Base-by-base conservation (phyloP, 1,139 yeast genomes). In the Yamadazyma spencermartinsiae region DNA sequence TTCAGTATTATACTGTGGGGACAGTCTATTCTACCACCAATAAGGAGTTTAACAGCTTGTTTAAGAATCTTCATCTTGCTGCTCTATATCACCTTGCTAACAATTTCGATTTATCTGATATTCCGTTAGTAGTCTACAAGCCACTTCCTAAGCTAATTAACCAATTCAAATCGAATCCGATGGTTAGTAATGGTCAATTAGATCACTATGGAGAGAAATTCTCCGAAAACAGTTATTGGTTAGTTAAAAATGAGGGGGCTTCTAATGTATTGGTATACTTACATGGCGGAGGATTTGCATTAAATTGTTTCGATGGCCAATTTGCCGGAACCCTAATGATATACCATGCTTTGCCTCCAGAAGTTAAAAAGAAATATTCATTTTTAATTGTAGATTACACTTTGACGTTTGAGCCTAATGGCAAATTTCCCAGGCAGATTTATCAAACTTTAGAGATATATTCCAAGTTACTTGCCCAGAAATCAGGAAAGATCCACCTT, bases 201-300 rank as follows among this genome's bases (percentile, higher is more conserved):
- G 41, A 27, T 7, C 33, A 43, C n/a, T 66, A 53, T 41, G 72
- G 71, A 2, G 51, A 51, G 19, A 44, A 43, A 14, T 58, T 50
- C 37, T 57, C 58, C 34, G 50, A 49, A 4, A 29, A 57, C 33
- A 53, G 63, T 21, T 52, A 55, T 36, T 67, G 72, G 72, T 39
- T 65, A 20, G 63, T 52, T 6, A 56, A 58, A 39, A 61, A 54
- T 30, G 44, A 42, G 5, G 21, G 13, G 2, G 35, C 45, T 3
- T 43, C 45, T 20, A 40, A 50, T 23, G 56, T 51, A 2, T 31
- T 47, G 33, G 39, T 50, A 15, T 55, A 41, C 36, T 48, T 55
- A 26, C 77, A 72, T 45, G 76, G 77, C 21, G 77, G 77, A 19
- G 77, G 74, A 1, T 71, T 51, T 47, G 58, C 58, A 13, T 51